Conservation (phyloP, 2,329 filamentous ascomycete species). For the Cladosporium sp. region DNA sequence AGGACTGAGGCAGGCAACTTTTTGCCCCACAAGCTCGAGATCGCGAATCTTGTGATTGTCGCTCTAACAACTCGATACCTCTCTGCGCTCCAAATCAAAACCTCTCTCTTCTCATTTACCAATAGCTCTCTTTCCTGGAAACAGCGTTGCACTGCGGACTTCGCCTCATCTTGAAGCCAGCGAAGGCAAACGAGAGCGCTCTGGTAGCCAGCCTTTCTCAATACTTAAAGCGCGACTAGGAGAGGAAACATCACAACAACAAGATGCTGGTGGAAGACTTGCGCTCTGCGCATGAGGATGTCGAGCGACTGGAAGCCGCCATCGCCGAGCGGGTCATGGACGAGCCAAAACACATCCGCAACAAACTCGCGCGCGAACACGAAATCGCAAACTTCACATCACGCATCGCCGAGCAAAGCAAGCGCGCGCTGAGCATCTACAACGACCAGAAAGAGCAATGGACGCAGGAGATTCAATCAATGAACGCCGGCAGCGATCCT, state of each 20-base stretch:
- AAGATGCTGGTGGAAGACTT: conserved; percentile 86
- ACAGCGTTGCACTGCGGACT: too few species aligned
- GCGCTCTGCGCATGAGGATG: conserved; percentile 89
- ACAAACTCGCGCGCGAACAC: conserved; percentile 85
- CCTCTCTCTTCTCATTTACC: too few species aligned
- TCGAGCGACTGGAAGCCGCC: conserved; percentile 92
- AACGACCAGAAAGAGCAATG: conserved; percentile 69
- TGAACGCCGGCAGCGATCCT: conserved; percentile 72
- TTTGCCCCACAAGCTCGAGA: too few species aligned
- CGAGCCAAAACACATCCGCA: conserved; percentile 85
- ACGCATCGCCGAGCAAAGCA: conserved; percentile 82
- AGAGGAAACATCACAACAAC: neutral
- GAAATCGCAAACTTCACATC: conserved; percentile 82
- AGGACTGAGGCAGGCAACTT: too few species aligned
- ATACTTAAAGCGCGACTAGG: neutral
- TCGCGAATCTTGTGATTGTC: neutral
- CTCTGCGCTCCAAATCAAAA: too few species aligned
- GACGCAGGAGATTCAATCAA: conserved; percentile 74
- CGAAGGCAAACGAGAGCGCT: too few species aligned
- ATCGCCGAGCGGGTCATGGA: conserved; percentile 85
- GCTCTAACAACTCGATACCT: too few species aligned
- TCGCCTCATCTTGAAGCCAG: too few species aligned
- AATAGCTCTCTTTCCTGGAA: too few species aligned
- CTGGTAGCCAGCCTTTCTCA: too few species aligned
- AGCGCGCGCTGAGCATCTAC: conserved; percentile 77